A percentile compares a stretch with the other conserved stretches of the same genome.
phyloP scores from a whole-genome alignment of 78 protist species.

The Cavenderia fasciculata region DNA sequence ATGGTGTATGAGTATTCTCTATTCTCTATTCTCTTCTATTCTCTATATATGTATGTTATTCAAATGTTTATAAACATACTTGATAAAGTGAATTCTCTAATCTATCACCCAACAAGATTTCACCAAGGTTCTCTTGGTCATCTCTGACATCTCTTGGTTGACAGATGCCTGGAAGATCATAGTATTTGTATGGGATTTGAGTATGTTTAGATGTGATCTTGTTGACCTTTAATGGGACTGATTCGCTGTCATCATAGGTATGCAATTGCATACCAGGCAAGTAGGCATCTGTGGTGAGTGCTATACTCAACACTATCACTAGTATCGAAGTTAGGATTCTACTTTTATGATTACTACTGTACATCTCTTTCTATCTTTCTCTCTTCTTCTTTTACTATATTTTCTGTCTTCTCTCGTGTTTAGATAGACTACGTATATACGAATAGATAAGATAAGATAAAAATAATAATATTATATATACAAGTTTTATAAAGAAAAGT shows the following conservation, averaged over 20 bases:
- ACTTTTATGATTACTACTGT: background rate
- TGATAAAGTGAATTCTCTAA: constrained; percentile 76
- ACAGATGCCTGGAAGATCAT: constrained; percentile 83
- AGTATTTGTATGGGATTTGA: constrained; percentile 89
- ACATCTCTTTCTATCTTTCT: too few relatives aligned
- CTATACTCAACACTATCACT: background rate
- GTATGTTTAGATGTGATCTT: constrained; percentile 77
- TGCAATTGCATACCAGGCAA: constrained; percentile 83
- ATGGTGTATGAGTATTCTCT: background rate
- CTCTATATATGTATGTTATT: background rate
- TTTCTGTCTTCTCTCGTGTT: too few relatives aligned
- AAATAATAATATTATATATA: too few relatives aligned
- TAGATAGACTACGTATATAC: too few relatives aligned
- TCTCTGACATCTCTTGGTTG: constrained; percentile 32
- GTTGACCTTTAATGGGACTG: constrained; percentile 45
- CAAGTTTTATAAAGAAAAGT: too few relatives aligned
- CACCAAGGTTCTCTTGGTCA: constrained; percentile 92
- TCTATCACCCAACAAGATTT: constrained; percentile 89
- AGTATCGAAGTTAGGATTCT: background rate
- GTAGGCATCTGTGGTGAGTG: constrained; percentile 16
- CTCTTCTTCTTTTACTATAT: background rate
- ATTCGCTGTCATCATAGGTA: constrained; percentile 29
- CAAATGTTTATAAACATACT: constrained; percentile 42
- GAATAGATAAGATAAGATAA: too few relatives aligned
- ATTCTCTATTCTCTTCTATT: constrained; percentile 19